A percentile compares a stretch with the other conserved stretches of the same genome.
These are phyloP conservation scores for Raffaelea albimanens DNA, from an alignment of 2,329 filamentous ascomycete genomes.

Conservation along the genomic window DNA sequence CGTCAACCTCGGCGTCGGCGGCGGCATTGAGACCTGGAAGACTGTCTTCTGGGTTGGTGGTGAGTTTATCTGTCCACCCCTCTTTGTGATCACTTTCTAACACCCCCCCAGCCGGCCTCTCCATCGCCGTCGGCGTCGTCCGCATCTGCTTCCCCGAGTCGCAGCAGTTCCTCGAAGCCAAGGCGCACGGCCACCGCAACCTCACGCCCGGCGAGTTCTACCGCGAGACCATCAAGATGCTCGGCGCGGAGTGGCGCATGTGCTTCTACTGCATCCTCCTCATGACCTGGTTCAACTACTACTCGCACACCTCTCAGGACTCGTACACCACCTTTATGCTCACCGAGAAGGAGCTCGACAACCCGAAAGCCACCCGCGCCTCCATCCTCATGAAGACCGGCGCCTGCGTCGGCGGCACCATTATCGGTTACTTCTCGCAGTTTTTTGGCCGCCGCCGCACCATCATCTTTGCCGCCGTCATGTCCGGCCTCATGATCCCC, in stretches of 20 bases:
- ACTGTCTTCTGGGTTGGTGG: conserved; percentile 57
- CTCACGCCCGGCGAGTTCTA: conserved; percentile 5
- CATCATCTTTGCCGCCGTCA: conserved; percentile 54
- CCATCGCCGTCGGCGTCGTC: conserved; percentile 58
- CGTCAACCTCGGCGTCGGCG: conserved; percentile 48
- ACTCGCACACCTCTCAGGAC: conserved; percentile 40
- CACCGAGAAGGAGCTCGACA: conserved; percentile 3
- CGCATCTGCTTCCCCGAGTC: conserved; percentile 66
- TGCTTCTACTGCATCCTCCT: conserved; percentile 67
- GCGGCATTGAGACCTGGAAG: conserved; percentile 56
- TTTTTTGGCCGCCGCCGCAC: conserved; percentile 60
- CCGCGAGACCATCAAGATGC: conserved; percentile 5
- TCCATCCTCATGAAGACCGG: conserved; percentile 66
- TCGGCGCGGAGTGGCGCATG: conserved; percentile 7
- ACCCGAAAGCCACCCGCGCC: conserved; percentile 33
- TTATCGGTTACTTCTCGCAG: conserved; percentile 59
- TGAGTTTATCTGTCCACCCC: no score
- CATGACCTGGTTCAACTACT: conserved; percentile 87
- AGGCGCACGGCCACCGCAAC: conserved; percentile 5
- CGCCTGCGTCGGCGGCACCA: conserved; percentile 57
- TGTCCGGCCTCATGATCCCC: conserved; percentile 72
- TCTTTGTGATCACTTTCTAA: not conserved
- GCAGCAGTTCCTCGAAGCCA: conserved; percentile 63
- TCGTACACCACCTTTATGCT: conserved; percentile 48
- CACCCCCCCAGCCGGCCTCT: conserved; percentile 46